Evolutionary conservation across 371 early-diverging fungal genomes (phyloP), one percentile per base, ranked within the genome.

Genomic region (Funneliformis caledonium): DNA sequence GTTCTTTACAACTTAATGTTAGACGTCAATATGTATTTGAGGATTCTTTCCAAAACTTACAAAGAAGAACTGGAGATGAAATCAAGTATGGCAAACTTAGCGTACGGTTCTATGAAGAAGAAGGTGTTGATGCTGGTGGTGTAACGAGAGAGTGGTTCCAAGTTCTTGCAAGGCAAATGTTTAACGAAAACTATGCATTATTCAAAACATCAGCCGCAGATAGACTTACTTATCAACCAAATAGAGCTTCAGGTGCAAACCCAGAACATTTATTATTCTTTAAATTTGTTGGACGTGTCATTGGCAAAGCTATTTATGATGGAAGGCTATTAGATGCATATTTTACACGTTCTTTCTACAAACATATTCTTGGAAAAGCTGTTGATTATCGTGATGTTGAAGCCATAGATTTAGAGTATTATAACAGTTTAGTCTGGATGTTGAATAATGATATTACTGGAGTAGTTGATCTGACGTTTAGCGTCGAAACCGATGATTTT

Each of bases 111-210:
- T 89, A 94, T 80, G 96, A 96, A 31, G 99, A 99, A 88, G 98
- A 98, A 83, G 99, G 99, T 72, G 94, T 99, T 1, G 99, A 99
- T 90, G 98, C 95, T 42, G 99, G 99, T 50, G 99, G 99, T 72
- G 95, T 99, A 19, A 96, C 98, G 4, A 93, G 99, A 80, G 99
- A 99, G 87, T 99, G 99, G 99, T 98, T 97, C 91, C 93, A 94
- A 72, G 97, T 95, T 10, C 90, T 99, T 6, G 94, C 98, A 9
- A 90, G 97, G 72, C 97, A 98, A 84, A 98, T 99, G 97, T 97
- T 99, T 88, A 97, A 99, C 86, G 99, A 99, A 11, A 94, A 98
- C 86, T 98, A 98, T 84, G 99, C 98, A 7, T 88, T 99, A 68
- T 99, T 99, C 89, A 94, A 92, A 83, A 95, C 96, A 5, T 96